Conservation (phyloP, 306 rosid genomes). For the Cucurbita argyrosperma region DNA sequence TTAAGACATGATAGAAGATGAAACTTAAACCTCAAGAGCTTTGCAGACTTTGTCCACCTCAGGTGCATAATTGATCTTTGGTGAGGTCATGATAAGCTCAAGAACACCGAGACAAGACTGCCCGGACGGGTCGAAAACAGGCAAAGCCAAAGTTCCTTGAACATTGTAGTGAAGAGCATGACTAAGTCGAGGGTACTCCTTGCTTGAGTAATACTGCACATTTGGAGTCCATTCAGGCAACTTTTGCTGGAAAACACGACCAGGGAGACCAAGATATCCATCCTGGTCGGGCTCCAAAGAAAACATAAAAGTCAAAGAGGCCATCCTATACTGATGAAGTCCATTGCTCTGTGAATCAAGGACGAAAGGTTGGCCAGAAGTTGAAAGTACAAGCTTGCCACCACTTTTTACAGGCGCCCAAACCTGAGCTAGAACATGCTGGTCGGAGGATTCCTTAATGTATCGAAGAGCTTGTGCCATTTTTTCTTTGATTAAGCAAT, state of each 20-base stretch:
- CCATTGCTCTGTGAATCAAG: slow-evolving; percentile 53
- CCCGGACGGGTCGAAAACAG: slow-evolving; percentile 60
- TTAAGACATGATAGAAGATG: background rate
- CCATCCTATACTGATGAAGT: slow-evolving; percentile 66
- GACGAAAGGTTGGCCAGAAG: slow-evolving; percentile 83
- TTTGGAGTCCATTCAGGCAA: slow-evolving; percentile 88
- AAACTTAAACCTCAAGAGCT: slow-evolving; percentile 66
- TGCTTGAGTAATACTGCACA: slow-evolving; percentile 69
- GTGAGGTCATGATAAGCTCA: slow-evolving; percentile 75
- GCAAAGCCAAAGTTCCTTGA: slow-evolving; percentile 73
- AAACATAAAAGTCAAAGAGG: slow-evolving; percentile 42
- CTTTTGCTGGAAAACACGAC: slow-evolving; percentile 69
- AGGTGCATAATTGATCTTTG: slow-evolving; percentile 65
- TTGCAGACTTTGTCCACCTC: slow-evolving; percentile 81
- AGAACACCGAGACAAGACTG: slow-evolving; percentile 71
- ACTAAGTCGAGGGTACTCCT: slow-evolving; percentile 58
- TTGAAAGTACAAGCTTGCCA: slow-evolving; percentile 41
- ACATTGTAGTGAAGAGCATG: slow-evolving; percentile 72
- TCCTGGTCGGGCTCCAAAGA: slow-evolving; percentile 50
- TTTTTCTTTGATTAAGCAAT: slow-evolving; percentile 52
- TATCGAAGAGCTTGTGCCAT: slow-evolving; percentile 72
- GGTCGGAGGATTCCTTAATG: slow-evolving; percentile 57
- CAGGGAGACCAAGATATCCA: slow-evolving; percentile 58
- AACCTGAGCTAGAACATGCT: slow-evolving; percentile 69
- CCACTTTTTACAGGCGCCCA: slow-evolving; percentile 76